These are phyloP conservation scores for Nadsonia starkeyi-henricii DNA, from an alignment of 1,139 yeast species.

Conservation along the genomic window DNA sequence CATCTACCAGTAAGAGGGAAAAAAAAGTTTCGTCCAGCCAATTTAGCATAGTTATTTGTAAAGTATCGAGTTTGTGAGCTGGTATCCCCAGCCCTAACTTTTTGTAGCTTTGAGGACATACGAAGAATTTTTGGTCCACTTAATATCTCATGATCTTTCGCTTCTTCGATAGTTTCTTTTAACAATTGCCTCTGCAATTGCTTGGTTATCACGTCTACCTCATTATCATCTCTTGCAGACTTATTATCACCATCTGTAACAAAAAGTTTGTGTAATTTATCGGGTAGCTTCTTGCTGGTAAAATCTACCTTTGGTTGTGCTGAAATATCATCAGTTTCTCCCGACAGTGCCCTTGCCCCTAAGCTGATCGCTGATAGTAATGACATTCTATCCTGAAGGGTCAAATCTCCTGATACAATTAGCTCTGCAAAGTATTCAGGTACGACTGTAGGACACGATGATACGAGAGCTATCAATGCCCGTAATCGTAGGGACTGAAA, in stretches of 20 bases:
- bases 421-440: slow-evolving; percentile 28
- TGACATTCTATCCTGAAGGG: slow-evolving; percentile 45
- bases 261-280: slow-evolving; percentile 27
- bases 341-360: slow-evolving; percentile 39
- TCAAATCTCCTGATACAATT: slow-evolving; percentile 47
- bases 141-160: slow-evolving; percentile 26
- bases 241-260: neutral
- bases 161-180: slow-evolving; percentile 28
- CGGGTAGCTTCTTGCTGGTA: slow-evolving; percentile 36
- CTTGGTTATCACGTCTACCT: slow-evolving; percentile 10
- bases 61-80: slow-evolving; percentile 8
- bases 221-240: neutral
- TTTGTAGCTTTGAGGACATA: slow-evolving; percentile 31
- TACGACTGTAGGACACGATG: slow-evolving; percentile 32
- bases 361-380: slow-evolving; percentile 42
- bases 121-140: slow-evolving; percentile 38
- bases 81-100: slow-evolving; percentile 11
- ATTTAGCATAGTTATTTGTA: slow-evolving; percentile 28
- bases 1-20: slow-evolving; percentile 45
- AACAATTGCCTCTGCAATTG: slow-evolving; percentile 15
- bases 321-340: slow-evolving; percentile 27
- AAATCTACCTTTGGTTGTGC: slow-evolving; percentile 13
- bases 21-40: slow-evolving; percentile 35
- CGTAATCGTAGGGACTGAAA: slow-evolving; percentile 39
- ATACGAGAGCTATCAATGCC: slow-evolving; percentile 40